Evolutionary conservation across 176 grass and related monocot genomes (phyloP).

Genomic region (Avena insularis): DNA sequence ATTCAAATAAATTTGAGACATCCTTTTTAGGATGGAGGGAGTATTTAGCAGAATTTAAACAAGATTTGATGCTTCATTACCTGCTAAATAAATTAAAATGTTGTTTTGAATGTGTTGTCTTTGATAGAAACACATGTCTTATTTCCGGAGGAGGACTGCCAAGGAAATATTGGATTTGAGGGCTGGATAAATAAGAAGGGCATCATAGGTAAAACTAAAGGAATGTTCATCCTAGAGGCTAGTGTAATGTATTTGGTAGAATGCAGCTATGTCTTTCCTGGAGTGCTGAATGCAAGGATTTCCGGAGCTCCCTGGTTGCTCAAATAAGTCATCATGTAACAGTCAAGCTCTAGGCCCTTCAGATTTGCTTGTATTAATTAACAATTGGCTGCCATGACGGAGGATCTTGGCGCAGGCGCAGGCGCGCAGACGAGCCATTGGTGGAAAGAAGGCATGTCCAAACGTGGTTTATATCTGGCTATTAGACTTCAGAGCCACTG

Average conservation of each 20-base stretch:
- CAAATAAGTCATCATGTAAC: conserved; percentile 5
- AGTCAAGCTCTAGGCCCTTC: neutral
- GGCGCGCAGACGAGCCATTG: neutral
- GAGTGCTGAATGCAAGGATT: conserved; percentile 29
- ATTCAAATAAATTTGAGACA: no score
- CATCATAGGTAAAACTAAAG: conserved; percentile 24
- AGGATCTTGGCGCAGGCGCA: neutral
- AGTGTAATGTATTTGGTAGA: conserved; percentile 5
- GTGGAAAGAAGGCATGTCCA: neutral
- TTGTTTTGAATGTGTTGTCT: conserved; percentile 37
- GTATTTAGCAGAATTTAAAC: conserved; percentile 6
- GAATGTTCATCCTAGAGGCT: neutral
- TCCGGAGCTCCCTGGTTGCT: neutral
- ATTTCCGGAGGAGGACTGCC: conserved; percentile 80
- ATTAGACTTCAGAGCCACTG: conserved; percentile 10
- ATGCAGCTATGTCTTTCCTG: neutral
- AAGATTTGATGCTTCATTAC: neutral
- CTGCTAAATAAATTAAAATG: conserved; percentile 23
- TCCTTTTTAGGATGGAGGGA: no score
- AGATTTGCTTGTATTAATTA: conserved; percentile 1
- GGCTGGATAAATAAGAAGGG: conserved; percentile 52
- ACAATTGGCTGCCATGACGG: neutral
- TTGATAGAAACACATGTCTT: conserved; percentile 78
- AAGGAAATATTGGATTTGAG: conserved; percentile 75
- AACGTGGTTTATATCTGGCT: conserved; percentile 4